Evolutionary conservation across 768 basidiomycete species (phyloP).

Genomic region (Amyloporia xantha): DNA sequence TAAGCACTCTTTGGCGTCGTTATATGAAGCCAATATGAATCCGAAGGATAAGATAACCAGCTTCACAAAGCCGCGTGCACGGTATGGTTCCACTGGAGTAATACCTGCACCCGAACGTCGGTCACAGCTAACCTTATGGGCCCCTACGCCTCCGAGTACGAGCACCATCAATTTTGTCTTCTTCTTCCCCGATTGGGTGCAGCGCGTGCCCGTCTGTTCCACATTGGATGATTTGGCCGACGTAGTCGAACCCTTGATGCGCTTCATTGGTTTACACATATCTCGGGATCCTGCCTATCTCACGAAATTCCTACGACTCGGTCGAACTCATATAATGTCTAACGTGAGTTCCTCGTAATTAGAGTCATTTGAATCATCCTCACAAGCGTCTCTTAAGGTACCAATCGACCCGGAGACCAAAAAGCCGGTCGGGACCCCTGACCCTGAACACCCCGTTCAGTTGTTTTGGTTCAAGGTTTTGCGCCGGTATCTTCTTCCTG

Average conservation of each 20-base stretch:
- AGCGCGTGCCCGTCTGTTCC: slow-evolving; percentile 59
- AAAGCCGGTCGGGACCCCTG: slow-evolving; percentile 46
- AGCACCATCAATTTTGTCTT: slow-evolving; percentile 73
- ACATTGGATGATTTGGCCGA: slow-evolving; percentile 63
- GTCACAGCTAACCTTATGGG: slow-evolving; percentile 62
- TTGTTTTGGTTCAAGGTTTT: slow-evolving; percentile 81
- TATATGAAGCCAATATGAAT: slow-evolving; percentile 50
- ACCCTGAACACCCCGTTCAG: slow-evolving; percentile 55
- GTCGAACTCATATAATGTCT: slow-evolving; percentile 53
- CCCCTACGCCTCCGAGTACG: slow-evolving; percentile 79
- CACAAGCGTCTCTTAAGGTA: slow-evolving; percentile 26
- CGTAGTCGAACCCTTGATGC: slow-evolving; percentile 74
- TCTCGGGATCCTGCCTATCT: slow-evolving; percentile 74
- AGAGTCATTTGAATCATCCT: not conserved
- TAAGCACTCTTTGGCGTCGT: slow-evolving; percentile 56
- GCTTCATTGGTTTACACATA: slow-evolving; percentile 73
- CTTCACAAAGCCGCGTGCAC: slow-evolving; percentile 56
- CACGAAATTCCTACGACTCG: slow-evolving; percentile 75
- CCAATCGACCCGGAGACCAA: slow-evolving; percentile 56
- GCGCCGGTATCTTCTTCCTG: slow-evolving; percentile 78
- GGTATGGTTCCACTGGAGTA: slow-evolving; percentile 55
- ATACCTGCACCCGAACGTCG: slow-evolving; percentile 50
- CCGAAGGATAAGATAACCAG: slow-evolving; percentile 55
- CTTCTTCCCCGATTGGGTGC: slow-evolving; percentile 84
- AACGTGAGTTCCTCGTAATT: slow-evolving; percentile 33